These are phyloP conservation scores for Pythium apleroticum DNA, from an alignment of 352 stramenopile genomes.

Conservation along the genomic window DNA sequence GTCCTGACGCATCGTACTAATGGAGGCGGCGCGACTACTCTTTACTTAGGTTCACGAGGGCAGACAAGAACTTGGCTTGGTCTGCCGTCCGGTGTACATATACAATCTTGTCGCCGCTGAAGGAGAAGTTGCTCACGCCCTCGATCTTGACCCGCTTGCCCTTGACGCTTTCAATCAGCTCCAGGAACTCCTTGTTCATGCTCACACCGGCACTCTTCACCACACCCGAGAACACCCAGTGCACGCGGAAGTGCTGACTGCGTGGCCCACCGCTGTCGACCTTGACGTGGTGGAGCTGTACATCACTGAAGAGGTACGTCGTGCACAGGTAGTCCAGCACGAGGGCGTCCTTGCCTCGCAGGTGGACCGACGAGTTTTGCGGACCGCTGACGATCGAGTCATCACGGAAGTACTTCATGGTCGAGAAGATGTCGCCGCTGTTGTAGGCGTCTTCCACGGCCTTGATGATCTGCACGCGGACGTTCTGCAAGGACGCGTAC, in stretches of 20 bases:
- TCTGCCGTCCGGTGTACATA: constrained; percentile 88
- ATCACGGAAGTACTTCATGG: constrained; percentile 81
- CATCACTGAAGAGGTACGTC: constrained; percentile 78
- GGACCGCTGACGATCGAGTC: constrained; percentile 86
- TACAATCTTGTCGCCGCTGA: constrained; percentile 86
- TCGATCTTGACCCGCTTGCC: constrained; percentile 78
- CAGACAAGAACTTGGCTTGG: constrained; percentile 86
- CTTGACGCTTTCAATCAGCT: constrained; percentile 84
- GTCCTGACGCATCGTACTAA: constrained; percentile 6
- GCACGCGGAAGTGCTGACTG: constrained; percentile 85
- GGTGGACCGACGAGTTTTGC: constrained; percentile 83
- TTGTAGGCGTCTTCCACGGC: constrained; percentile 82
- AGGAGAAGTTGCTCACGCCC: constrained; percentile 87
- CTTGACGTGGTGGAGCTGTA: constrained; percentile 76
- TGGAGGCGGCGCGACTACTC: constrained; percentile 32
- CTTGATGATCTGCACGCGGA: constrained; percentile 82
- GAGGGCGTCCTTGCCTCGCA: constrained; percentile 78
- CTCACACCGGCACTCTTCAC: constrained; percentile 77
- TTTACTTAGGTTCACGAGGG: constrained; percentile 77
- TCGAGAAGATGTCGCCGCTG: constrained; percentile 71
- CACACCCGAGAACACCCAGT: constrained; percentile 77
- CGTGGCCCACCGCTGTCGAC: constrained; percentile 79
- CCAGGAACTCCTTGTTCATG: constrained; percentile 88
- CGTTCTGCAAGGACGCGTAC: constrained; percentile 72
- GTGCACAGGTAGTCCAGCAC: constrained; percentile 88